Percentiles rank a stretch among this genome's conserved stretches.
phyloP scores from a whole-genome alignment of 2,329 filamentous ascomycete genomes.

The Fusarium cicatricum region DNA sequence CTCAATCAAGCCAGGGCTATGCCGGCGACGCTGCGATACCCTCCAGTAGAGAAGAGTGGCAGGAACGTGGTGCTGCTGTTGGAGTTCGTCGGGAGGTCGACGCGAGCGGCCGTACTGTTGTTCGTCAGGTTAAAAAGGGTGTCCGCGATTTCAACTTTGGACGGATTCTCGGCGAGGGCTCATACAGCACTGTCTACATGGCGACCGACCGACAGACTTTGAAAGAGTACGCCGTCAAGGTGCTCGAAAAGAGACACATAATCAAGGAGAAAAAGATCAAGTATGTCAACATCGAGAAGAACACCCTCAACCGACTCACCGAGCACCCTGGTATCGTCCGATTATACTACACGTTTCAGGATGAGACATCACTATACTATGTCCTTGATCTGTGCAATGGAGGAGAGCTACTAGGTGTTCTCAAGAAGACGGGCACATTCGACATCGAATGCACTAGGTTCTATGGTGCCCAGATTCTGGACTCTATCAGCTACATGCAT shows the following conservation, averaged over 20 bases:
- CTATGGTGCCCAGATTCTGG: conserved; percentile 94
- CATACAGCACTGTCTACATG: conserved; percentile 94
- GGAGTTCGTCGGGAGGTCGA: conserved; percentile 85
- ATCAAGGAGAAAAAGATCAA: conserved; percentile 99
- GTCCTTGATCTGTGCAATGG: conserved; percentile 93
- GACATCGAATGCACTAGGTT: conserved; percentile 94
- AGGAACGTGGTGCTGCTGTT: conserved; percentile 91
- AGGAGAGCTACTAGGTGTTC: conserved; percentile 87
- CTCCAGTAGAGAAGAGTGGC: conserved; percentile 88
- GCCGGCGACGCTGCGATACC: conserved; percentile 54
- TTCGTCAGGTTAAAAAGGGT: conserved; percentile 91
- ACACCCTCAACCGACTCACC: conserved; percentile 93
- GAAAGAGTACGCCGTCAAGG: conserved; percentile 98
- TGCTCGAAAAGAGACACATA: conserved; percentile 97
- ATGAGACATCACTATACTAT: conserved; percentile 95
- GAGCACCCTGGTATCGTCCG: conserved; percentile 97
- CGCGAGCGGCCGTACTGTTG: conserved; percentile 80
- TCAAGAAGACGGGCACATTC: conserved; percentile 95
- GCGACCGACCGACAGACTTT: conserved; percentile 93
- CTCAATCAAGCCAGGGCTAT: conserved; percentile 42
- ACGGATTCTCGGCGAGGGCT: conserved; percentile 89
- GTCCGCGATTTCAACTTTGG: conserved; percentile 97
- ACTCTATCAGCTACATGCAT: conserved; percentile 98
- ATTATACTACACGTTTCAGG: conserved; percentile 98
- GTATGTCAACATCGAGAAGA: conserved; percentile 99